A percentile compares a stretch with the other conserved stretches of the same genome.
Conservation (phyloP, 495 filamentous ascomycete genomes). For the Hyphodiscus hymeniophilus region DNA sequence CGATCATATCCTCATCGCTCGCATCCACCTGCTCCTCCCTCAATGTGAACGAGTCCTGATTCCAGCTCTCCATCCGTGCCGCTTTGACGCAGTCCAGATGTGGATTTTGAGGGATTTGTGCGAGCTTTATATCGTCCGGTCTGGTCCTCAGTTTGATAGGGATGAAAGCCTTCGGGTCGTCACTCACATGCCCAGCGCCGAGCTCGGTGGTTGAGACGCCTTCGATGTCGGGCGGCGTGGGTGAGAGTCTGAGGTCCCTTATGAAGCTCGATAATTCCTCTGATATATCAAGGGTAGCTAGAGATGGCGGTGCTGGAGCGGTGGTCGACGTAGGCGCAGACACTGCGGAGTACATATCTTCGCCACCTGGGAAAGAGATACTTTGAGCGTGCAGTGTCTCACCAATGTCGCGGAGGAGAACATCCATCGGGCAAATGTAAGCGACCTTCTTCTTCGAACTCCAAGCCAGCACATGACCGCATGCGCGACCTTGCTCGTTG, state of each 20-base stretch:
- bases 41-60: not conserved
- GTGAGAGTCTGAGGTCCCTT: constrained; percentile 10
- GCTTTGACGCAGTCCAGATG: not conserved
- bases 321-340: not conserved
- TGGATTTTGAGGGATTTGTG: not conserved
- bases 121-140: not conserved
- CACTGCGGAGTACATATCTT: constrained; percentile 7
- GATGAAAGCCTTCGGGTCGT: not conserved
- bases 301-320: no score
- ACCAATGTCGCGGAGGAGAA: constrained; percentile 76
- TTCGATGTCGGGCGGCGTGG: constrained; percentile 11
- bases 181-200: not conserved
- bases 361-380: constrained; percentile 16
- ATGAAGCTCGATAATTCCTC: constrained; percentile 4
- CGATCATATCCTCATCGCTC: not conserved
- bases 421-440: constrained; percentile 92
- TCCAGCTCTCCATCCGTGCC: not conserved
- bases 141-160: not conserved
- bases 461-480: constrained; percentile 86
- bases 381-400: constrained; percentile 52
- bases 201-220: not conserved
- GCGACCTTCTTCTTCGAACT: constrained; percentile 64
- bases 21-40: not conserved
- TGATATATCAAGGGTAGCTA: not conserved
- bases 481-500: constrained; percentile 67